A percentile compares a stretch with the other conserved stretches of the same genome.
Evolutionary conservation across 768 basidiomycete genomes (phyloP).

Genomic region (Clitopilus passeckerianus): DNA sequence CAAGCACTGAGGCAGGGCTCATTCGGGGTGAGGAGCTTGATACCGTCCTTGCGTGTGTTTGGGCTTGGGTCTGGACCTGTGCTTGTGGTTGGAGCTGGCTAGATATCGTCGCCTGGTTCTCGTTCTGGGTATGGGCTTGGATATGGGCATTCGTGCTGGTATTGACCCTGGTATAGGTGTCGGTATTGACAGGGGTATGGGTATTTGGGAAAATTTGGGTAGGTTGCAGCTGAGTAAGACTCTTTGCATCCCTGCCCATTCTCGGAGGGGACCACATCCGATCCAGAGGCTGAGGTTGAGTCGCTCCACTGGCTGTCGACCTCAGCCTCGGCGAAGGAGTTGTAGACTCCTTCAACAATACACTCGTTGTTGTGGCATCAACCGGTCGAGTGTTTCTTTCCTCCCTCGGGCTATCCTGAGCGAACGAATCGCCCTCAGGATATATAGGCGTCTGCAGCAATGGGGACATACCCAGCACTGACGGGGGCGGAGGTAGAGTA

Average conservation of each 20-base stretch:
- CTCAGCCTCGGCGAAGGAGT: not conserved
- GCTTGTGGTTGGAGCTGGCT: not conserved
- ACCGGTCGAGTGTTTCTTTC: too few relatives aligned
- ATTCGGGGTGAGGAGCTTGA: not conserved
- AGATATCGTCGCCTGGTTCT: not conserved
- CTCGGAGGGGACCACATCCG: not conserved
- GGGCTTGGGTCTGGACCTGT: not conserved
- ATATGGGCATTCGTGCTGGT: too few relatives aligned
- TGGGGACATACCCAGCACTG: constrained; percentile 28
- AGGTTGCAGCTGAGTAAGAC: too few relatives aligned
- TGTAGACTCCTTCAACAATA: not conserved
- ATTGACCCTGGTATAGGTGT: too few relatives aligned
- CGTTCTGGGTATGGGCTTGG: too few relatives aligned
- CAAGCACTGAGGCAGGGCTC: not conserved
- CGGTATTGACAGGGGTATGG: too few relatives aligned
- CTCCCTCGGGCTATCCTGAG: too few relatives aligned
- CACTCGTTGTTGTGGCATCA: not conserved
- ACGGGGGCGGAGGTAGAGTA: not conserved
- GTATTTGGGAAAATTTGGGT: too few relatives aligned
- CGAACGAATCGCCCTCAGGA: constrained; percentile 1
- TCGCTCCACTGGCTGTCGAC: not conserved
- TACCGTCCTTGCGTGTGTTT: not conserved
- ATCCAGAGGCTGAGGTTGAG: not conserved
- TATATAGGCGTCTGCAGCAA: constrained; percentile 27
- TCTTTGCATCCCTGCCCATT: not conserved